Percentiles rank a stretch among this genome's conserved stretches.
phyloP scores from a whole-genome alignment of 1,284 basidiomycete genomes.

The Ustilago nuda region DNA sequence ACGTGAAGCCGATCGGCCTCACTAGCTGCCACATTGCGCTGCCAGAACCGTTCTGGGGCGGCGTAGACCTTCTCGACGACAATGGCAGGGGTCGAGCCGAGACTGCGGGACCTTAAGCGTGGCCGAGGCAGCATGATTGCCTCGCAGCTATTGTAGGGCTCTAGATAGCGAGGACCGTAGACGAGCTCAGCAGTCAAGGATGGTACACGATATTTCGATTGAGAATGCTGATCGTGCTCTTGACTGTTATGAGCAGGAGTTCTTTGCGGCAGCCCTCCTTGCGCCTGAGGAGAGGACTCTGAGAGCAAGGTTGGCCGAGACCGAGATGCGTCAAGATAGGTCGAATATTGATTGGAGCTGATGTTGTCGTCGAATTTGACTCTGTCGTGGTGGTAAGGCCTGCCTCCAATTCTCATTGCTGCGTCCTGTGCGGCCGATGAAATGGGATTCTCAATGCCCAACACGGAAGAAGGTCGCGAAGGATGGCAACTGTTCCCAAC shows the following conservation, averaged over 20 bases:
- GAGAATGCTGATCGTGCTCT: too few species aligned
- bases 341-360: background rate
- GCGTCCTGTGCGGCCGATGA: background rate
- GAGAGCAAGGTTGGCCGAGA: background rate
- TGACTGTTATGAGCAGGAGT: background rate
- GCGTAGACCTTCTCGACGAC: constrained; percentile 19
- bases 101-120: constrained; percentile 30
- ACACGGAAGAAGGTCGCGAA: constrained; percentile 6
- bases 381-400: background rate
- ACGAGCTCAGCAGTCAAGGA: constrained; percentile 11
- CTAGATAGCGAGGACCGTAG: constrained; percentile 14
- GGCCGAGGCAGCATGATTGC: constrained; percentile 30
- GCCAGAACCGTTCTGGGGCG: constrained; percentile 31
- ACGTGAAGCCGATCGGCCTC: background rate
- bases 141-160: constrained; percentile 37
- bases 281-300: background rate
- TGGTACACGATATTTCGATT: background rate
- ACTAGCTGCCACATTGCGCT: background rate
- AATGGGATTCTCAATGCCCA: background rate
- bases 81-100: background rate
- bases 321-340: background rate
- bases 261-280: background rate
- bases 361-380: background rate
- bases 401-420: background rate
- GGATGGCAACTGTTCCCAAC: background rate